Base-by-base conservation (phyloP, 768 basidiomycete species). In the Candolleomyces efflorescens region DNA sequence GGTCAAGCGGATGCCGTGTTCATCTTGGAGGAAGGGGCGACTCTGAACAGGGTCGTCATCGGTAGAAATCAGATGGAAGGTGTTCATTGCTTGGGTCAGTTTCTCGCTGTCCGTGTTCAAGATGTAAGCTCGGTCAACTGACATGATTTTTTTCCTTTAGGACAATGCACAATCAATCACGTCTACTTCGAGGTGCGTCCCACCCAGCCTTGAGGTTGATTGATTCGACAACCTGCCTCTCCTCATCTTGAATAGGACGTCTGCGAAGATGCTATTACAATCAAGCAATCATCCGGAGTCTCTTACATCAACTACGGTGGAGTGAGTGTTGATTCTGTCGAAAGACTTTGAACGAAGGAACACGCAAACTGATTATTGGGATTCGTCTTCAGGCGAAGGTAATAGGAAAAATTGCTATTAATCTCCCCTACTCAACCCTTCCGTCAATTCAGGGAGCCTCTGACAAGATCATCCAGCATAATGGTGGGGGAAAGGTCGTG, bases 41-140 rank as follows among this genome's bases (percentile, higher is more conserved):
- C 74, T 6, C 63, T 76, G 43, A 75, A 71, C 51, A 68, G 67
- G 20, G 75, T 78, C 39, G 67, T 70, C 20, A 77, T 78, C 55
- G 76, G 76, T 3, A 65, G 70, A 22, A 73, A 76, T 64, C 76
- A 77, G 56, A 65, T 72, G 44, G 76, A 77, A 50, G 75, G 75
- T 47, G 65, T 75, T 46, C 74, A 76, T 58, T 76, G 74, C 61
- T 69, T 74, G 52, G 72, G 73, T 72, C 53, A n/a, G 63, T 43
- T 10, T 32, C 57, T 9, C 20, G 43, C 9, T 17, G 3, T 3
- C 5, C 23, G 32, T 17, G 13, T 27, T 24, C 15, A 7, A 3
- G 11, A 3, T 15, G 36, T 6, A 18, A 9, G 3, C 9, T n/a
- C 7, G 1, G 22, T 5, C 20, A 3, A 48, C 22, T 58, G 12